A percentile compares a stretch with the other conserved stretches of the same genome.
Evolutionary conservation across 2,329 filamentous ascomycete species (phyloP).

Genomic region (Lomentospora prolificans): DNA sequence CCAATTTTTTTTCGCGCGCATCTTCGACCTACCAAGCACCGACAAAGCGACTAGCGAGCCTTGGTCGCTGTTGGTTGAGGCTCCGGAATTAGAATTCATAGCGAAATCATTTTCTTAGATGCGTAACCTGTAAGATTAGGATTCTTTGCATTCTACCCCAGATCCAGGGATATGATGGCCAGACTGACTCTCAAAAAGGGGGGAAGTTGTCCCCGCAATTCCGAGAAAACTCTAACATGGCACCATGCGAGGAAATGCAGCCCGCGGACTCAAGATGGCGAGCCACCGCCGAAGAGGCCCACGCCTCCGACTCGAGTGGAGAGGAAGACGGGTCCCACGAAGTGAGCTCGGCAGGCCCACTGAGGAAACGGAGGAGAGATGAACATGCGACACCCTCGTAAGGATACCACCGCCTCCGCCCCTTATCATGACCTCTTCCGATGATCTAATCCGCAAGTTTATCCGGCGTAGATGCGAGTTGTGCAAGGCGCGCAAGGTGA

Average conservation of each 20-base stretch:
- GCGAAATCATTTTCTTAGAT: too few species aligned
- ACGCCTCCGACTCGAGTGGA: slow-evolving; percentile 21
- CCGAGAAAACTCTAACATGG: not conserved
- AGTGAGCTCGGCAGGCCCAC: slow-evolving; percentile 14
- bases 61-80: not conserved
- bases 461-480: slow-evolving; percentile 27
- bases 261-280: not conserved
- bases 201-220: too few species aligned
- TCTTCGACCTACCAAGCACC: not conserved
- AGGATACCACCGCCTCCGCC: slow-evolving; percentile 13
- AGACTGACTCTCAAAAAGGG: too few species aligned
- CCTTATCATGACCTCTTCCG: not conserved
- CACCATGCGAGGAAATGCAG: not conserved
- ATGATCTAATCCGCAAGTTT: slow-evolving; percentile 6
- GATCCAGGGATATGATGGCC: too few species aligned
- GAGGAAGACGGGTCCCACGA: slow-evolving; percentile 22
- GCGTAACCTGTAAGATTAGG: too few species aligned
- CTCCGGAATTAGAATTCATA: too few species aligned
- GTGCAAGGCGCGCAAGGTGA: slow-evolving; percentile 35
- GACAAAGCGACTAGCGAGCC: not conserved
- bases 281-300: slow-evolving; percentile 1
- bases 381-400: slow-evolving; percentile 34
- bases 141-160: too few species aligned
- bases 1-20: too few species aligned
- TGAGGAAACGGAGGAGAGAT: slow-evolving; percentile 28